Evolutionary conservation across 495 filamentous ascomycete genomes (phyloP), one percentile per base, ranked within the genome.

Genomic region (Immersiella caudata): DNA sequence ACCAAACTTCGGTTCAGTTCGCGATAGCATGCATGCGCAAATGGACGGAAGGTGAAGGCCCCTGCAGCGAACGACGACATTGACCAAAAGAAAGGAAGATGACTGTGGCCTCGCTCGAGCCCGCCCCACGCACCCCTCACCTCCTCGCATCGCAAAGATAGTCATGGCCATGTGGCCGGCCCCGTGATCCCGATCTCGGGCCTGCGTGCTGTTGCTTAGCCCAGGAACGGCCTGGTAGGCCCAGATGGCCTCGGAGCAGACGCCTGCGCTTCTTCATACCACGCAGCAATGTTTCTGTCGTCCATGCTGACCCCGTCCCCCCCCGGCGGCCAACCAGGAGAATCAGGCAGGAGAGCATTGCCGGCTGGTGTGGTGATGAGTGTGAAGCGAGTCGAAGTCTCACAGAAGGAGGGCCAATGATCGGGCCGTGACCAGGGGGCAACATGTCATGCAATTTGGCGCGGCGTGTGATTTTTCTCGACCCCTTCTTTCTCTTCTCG

Each of bases 381-480:
- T n/a, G 63, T 35, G 63, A 73, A 75, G 74, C 66, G 73, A 71
- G 72, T 70, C 68, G 62, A 46, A 69, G 70, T 75, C 75, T 76
- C 62, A 68, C 68, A 68, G 71, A 63, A 64, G 62, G 60, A 63
- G 35, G 66, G 59, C 79, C 78, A 81, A 81, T 81, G 67, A 74
- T 70, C 61, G 59, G 46, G 36, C 61, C 24, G 22, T 51, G 71
- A 77, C 26, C 78, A 79, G 75, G 79, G 79, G 70, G 46, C 69
- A 65, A 52, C 52, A 70, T 71, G 71, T 78, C 74, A 77, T 80
- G 74, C 74, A 77, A 79, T 79, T 75, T 81, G 76, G 74, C 75
- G 76, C 77, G 77, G 73, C 65, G 74, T 71, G 77, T 75, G 51
- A 60, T 52, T 64, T 67, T 57, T 40, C 36, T 56, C 49, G 40